Conservation (phyloP, 495 filamentous ascomycete species). For the Lepraria neglecta region DNA sequence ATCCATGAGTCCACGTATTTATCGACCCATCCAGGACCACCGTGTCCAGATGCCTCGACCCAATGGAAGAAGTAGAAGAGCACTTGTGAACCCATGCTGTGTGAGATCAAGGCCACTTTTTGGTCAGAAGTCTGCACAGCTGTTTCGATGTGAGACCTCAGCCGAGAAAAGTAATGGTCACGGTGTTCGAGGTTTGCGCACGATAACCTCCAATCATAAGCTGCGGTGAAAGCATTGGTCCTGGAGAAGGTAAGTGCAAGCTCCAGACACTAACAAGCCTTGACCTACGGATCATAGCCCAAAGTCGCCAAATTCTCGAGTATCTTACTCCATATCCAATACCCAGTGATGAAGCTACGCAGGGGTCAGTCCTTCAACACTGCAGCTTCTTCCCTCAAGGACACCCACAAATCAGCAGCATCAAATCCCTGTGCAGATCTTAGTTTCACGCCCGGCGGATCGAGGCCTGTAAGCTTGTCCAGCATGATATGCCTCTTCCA, state of each 20-base stretch:
- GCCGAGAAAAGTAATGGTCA: conserved; percentile 85
- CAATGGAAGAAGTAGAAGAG: conserved; percentile 97
- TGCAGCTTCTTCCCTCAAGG: conserved; percentile 29
- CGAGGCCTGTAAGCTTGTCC: conserved; percentile 82
- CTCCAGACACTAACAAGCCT: background rate
- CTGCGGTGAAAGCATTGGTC: conserved; percentile 88
- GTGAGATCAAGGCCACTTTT: conserved; percentile 83
- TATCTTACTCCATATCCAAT: conserved; percentile 99
- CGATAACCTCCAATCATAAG: conserved; percentile 96
- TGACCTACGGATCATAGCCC: conserved; percentile 71
- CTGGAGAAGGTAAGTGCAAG: conserved; percentile 17
- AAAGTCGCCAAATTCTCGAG: conserved; percentile 91
- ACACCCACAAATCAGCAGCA: conserved; percentile 94
- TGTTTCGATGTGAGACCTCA: conserved; percentile 86
- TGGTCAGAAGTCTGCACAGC: conserved; percentile 59
- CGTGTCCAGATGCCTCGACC: conserved; percentile 76
- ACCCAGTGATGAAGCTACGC: conserved; percentile 53
- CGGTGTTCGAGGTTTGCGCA: conserved; percentile 81
- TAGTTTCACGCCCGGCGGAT: conserved; percentile 87
- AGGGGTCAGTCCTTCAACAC: conserved; percentile 1
- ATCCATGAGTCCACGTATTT: conserved; percentile 88
- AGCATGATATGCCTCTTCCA: conserved; percentile 98
- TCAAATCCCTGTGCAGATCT: conserved; percentile 96
- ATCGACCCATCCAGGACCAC: conserved; percentile 86
- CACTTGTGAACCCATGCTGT: conserved; percentile 96